A percentile compares a stretch with the other conserved stretches of the same genome.
Conservation (phyloP, 768 basidiomycete genomes). For the Boletus rufocinnamomeus region DNA sequence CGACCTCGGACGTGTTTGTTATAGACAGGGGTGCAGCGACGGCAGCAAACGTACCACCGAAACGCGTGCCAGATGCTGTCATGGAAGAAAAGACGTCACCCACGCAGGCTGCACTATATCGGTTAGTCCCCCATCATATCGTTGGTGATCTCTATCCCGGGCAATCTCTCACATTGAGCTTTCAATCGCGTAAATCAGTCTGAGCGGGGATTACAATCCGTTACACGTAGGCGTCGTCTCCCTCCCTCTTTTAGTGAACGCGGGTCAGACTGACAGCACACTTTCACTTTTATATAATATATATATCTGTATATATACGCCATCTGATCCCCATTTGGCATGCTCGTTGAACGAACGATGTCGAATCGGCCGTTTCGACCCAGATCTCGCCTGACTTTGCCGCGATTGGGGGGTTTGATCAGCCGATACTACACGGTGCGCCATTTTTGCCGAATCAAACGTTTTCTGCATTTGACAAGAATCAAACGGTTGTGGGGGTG, state of each 20-base stretch:
- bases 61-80: constrained; percentile 81
- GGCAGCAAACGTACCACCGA: constrained; percentile 77
- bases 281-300: not conserved
- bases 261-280: constrained; percentile 6
- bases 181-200: constrained; percentile 39
- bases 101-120: constrained; percentile 88
- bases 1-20: not conserved
- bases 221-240: constrained; percentile 62
- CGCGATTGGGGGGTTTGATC: constrained; percentile 91
- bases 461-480: not conserved
- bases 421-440: constrained; percentile 78
- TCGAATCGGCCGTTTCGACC: constrained; percentile 6
- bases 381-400: constrained; percentile 94
- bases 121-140: constrained; percentile 48
- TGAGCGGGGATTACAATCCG: constrained; percentile 92
- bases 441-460: not conserved
- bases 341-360: not conserved
- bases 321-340: not conserved
- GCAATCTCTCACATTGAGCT: constrained; percentile 5
- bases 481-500: not conserved
- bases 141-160: not conserved
- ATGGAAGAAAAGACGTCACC: constrained; percentile 84
- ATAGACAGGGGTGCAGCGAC: constrained; percentile 89
- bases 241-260: not conserved
- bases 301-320: not conserved